These are phyloP conservation scores for Echria macrotheca DNA, from an alignment of 495 filamentous ascomycete species.

Conservation along the genomic window DNA sequence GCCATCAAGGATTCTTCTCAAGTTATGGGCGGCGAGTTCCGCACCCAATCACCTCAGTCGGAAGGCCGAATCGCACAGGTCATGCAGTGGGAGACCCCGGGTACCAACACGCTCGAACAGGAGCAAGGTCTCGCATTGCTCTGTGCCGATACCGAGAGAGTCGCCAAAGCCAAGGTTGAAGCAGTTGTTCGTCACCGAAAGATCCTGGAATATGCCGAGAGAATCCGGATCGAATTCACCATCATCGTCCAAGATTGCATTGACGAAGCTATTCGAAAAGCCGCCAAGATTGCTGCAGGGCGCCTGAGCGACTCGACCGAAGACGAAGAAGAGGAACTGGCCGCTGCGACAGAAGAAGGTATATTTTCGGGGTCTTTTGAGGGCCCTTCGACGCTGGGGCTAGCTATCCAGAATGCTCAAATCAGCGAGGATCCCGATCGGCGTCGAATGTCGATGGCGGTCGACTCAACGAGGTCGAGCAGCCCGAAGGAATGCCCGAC, in stretches of 20 bases:
- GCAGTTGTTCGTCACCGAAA: conserved; percentile 83
- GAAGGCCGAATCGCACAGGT: conserved; percentile 91
- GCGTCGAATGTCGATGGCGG: conserved; percentile 36
- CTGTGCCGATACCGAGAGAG: conserved; percentile 78
- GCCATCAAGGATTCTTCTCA: conserved; percentile 78
- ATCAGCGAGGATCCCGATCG: conserved; percentile 35
- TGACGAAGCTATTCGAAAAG: conserved; percentile 83
- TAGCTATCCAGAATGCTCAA: conserved; percentile 47
- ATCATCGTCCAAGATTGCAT: conserved; percentile 92
- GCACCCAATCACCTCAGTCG: conserved; percentile 91
- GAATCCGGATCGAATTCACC: conserved; percentile 88
- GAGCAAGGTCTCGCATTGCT: conserved; percentile 86
- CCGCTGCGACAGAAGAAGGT: conserved; percentile 38
- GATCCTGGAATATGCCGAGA: conserved; percentile 92
- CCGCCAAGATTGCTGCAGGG: conserved; percentile 78
- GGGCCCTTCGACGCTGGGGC: conserved; percentile 50
- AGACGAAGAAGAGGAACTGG: conserved; percentile 41
- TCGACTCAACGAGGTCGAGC: conserved; percentile 66
- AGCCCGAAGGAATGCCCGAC: conserved; percentile 91
- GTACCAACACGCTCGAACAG: conserved; percentile 85
- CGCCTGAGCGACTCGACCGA: conserved; percentile 74
- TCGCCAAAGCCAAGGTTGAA: conserved; percentile 83
- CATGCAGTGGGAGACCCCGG: conserved; percentile 89
- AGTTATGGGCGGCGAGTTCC: conserved; percentile 62
- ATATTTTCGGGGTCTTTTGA: conserved; percentile 52